Percentiles rank a stretch among this genome's conserved stretches.
Conservation (phyloP, 75 land plant genomes). For the Picea sitchensis region DNA sequence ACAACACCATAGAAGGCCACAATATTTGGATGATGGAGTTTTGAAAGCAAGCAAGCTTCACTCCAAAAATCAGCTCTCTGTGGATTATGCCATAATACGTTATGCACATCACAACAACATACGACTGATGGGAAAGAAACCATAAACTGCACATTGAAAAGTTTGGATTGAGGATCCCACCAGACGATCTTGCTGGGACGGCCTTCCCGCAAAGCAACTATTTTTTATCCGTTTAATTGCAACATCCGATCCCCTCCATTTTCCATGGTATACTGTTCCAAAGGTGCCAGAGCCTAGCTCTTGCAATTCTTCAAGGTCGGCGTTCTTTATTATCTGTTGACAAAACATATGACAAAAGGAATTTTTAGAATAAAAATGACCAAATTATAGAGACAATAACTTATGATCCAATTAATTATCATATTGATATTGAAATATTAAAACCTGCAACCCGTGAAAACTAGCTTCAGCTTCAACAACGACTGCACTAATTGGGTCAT, state of each 20-base stretch:
- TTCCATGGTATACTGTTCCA: conserved; percentile 69
- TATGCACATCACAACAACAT: background rate
- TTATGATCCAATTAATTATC: background rate
- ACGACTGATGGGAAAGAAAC: background rate
- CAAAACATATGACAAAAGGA: background rate
- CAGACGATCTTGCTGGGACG: conserved; percentile 51
- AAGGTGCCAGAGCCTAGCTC: conserved; percentile 70
- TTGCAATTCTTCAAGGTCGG: conserved; percentile 55
- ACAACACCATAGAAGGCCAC: conserved; percentile 85
- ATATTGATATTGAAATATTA: background rate
- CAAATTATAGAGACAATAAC: background rate
- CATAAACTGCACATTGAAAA: background rate
- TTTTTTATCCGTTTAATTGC: conserved; percentile 70
- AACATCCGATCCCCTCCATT: conserved; percentile 70
- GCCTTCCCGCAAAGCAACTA: conserved; percentile 63
- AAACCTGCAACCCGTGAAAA: background rate
- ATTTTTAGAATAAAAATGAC: background rate
- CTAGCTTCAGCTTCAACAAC: conserved; percentile 3
- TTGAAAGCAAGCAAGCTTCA: conserved; percentile 67
- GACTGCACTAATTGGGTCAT: background rate
- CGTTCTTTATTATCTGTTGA: conserved; percentile 49
- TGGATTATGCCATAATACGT: background rate
- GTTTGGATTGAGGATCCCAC: conserved; percentile 15
- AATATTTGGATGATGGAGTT: conserved; percentile 87
- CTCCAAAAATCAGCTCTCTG: conserved; percentile 73